Evolutionary conservation across 768 basidiomycete genomes (phyloP).

Genomic region (Hydnomerulius pinastri): DNA sequence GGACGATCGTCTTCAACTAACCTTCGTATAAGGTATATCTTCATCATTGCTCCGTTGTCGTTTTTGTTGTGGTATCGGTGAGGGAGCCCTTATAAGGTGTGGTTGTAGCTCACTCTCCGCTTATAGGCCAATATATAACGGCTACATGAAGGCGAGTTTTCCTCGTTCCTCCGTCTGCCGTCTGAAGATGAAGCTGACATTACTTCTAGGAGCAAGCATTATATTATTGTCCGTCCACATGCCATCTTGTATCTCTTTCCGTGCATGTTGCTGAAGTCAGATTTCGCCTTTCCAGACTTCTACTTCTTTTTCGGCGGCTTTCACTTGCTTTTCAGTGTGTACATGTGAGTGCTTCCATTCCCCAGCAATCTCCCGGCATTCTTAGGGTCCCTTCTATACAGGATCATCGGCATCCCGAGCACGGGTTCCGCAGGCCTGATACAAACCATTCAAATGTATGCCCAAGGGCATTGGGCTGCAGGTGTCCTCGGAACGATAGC

Average conservation of each 20-base stretch:
- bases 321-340: slow-evolving; percentile 90
- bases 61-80: slow-evolving; percentile 97
- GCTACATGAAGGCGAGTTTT: slow-evolving; percentile 84
- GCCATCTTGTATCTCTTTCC: slow-evolving; percentile 26
- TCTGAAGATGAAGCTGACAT: slow-evolving; percentile 23
- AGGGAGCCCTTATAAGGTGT: slow-evolving; percentile 29
- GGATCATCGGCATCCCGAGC: slow-evolving; percentile 94
- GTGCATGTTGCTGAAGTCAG: neutral
- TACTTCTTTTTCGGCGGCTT: slow-evolving; percentile 98
- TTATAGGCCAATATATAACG: slow-evolving; percentile 90
- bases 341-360: slow-evolving; percentile 62
- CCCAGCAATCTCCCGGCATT: slow-evolving; percentile 19
- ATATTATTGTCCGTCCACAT: slow-evolving; percentile 76
- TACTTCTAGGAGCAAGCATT: slow-evolving; percentile 78
- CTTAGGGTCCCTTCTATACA: slow-evolving; percentile 35
- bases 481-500: slow-evolving; percentile 81
- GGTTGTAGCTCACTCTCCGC: slow-evolving; percentile 8
- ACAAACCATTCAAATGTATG: slow-evolving; percentile 84
- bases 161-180: slow-evolving; percentile 20
- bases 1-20: slow-evolving; percentile 21
- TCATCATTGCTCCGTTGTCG: slow-evolving; percentile 74
- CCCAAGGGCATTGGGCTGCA: slow-evolving; percentile 68
- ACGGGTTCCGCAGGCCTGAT: slow-evolving; percentile 96
- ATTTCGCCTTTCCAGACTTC: slow-evolving; percentile 58
- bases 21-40: slow-evolving; percentile 60